Base-by-base conservation (phyloP, 345 rosid genomes). In the Barbarea vulgaris region DNA sequence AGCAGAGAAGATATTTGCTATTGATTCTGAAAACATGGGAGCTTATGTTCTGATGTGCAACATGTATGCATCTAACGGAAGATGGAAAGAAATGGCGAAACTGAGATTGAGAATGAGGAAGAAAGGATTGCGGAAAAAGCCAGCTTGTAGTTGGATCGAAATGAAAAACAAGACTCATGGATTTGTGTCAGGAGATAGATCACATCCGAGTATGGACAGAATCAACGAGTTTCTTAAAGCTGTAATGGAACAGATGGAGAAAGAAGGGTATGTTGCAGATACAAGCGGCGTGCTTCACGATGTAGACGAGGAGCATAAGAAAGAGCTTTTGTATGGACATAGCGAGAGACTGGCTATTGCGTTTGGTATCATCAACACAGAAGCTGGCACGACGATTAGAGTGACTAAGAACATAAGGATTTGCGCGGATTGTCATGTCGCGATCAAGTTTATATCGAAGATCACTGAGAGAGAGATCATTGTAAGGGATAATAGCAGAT, bases 141-240 rank as follows among this genome's bases (percentile, higher is more conserved):
- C 91, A 37, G 97, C 92, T 67, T 89, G 91, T 80, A 89, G 97
- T 75, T 91, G 97, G 97, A 86, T 91, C 30, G 93, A 91, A 78
- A 79, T 91, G 14, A 91, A 83, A 64, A 81, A 62, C 81, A 83
- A 77, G 71, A 78, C 81, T n/a, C 93, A 91, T 72, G 83, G 86
- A 51, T 93, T 93, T 62, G 73, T 84, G 6, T 76, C 97, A 6
- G 96, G 96, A 55, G 94, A 91, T 72, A 84, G 75, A 72, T 91
- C 97, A 12, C 93, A 91, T 80, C 86, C 89, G 8, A 44, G 33
- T 36, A 77, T 77, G 73, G 66, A 72, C 8, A 74, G 84, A 67
- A 88, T 91, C 69, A 70, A 81, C 1, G 80, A 82, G 72, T 83
- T 89, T 28, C 68, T 86, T 46, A 47, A 81, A 24, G 78, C 78